phyloP scores from a whole-genome alignment of 768 basidiomycete species.

The Trametes cinnabarina region DNA sequence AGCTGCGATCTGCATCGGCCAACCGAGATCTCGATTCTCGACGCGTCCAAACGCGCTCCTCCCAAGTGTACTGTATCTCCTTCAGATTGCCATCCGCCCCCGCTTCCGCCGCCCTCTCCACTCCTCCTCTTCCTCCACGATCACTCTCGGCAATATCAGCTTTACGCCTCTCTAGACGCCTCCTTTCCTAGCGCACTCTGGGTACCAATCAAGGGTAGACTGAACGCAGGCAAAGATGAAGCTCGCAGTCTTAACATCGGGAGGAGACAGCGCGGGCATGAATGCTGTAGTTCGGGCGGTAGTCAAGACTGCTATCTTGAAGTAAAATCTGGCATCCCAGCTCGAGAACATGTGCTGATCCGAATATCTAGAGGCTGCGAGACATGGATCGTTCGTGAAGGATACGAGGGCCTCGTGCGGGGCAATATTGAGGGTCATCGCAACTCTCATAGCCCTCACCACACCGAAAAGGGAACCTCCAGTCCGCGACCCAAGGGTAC shows the following conservation, averaged over 20 bases:
- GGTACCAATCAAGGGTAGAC: background rate
- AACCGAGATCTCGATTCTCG: constrained; percentile 1
- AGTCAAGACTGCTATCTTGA: constrained; percentile 88
- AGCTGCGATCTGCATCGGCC: background rate
- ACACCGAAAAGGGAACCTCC: constrained; percentile 22
- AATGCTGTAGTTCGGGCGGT: constrained; percentile 92
- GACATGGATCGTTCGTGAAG: constrained; percentile 94
- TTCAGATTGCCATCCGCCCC: background rate
- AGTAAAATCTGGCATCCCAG: constrained; percentile 45
- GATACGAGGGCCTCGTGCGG: constrained; percentile 95
- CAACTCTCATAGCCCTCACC: constrained; percentile 16
- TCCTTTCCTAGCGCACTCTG: background rate
- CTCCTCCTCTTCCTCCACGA: constrained; percentile 1
- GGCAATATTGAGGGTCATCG: constrained; percentile 61
- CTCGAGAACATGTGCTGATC: background rate
- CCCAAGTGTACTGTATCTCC: no score
- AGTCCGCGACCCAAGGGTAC: constrained; percentile 23
- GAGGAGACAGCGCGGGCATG: constrained; percentile 98
- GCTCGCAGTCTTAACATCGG: constrained; percentile 91
- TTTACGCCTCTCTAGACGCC: no score
- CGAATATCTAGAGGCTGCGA: constrained; percentile 78
- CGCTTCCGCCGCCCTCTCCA: background rate
- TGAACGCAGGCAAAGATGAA: constrained; percentile 52
- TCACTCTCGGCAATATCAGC: no score
- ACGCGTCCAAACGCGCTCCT: background rate